A percentile compares a stretch with the other conserved stretches of the same genome.
Conservation (phyloP, 768 basidiomycete species). For the Psilocybe cyanescens region DNA sequence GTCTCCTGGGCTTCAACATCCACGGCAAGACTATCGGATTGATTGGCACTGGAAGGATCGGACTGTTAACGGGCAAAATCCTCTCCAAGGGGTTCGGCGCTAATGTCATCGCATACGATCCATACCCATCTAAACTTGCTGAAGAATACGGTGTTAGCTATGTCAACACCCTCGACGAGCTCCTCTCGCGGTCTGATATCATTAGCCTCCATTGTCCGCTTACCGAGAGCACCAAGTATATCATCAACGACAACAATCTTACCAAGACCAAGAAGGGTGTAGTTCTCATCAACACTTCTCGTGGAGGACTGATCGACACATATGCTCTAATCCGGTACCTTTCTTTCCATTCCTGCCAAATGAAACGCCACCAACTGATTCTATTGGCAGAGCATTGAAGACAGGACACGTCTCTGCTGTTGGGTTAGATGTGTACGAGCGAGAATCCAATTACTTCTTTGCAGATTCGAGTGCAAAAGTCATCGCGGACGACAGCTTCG, state of each 20-base stretch:
- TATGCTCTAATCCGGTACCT: conserved; percentile 43
- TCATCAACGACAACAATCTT: conserved; percentile 43
- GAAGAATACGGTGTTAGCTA: conserved; percentile 41
- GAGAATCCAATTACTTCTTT: conserved; percentile 45
- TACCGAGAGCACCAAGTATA: conserved; percentile 38
- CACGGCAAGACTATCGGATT: conserved; percentile 45
- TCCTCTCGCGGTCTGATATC: conserved; percentile 40
- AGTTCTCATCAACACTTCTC: conserved; percentile 45
- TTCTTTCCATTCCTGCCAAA: too few species aligned
- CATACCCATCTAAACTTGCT: conserved; percentile 36
- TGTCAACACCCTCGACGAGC: conserved; percentile 38
- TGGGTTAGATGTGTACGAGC: conserved; percentile 47
- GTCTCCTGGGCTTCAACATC: conserved; percentile 45
- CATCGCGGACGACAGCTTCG: conserved; percentile 48
- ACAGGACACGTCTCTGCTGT: conserved; percentile 44
- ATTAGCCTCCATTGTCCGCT: conserved; percentile 48
- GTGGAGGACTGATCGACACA: conserved; percentile 46
- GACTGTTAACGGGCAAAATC: conserved; percentile 44
- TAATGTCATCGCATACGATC: conserved; percentile 44
- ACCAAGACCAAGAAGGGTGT: conserved; percentile 43
- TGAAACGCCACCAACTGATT: neutral
- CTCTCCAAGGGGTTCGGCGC: conserved; percentile 42
- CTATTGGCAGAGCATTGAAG: conserved; percentile 35
- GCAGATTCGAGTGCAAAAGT: conserved; percentile 46
- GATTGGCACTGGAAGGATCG: conserved; percentile 49